Percentiles rank a stretch among this genome's conserved stretches.
phyloP scores from a whole-genome alignment of 441 rosid species.

The Francoa sonchifolia region DNA sequence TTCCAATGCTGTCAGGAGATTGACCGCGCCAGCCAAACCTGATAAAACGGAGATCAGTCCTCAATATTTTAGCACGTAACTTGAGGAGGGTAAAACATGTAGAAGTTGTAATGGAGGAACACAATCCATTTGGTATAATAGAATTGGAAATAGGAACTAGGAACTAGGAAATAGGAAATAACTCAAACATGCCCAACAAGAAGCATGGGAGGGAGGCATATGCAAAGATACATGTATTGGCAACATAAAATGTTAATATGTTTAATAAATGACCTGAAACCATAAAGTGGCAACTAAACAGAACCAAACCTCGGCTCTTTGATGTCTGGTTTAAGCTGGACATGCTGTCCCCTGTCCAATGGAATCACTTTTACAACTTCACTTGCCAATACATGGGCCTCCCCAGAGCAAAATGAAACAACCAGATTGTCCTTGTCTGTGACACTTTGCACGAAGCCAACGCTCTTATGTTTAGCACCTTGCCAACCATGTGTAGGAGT shows the following conservation, averaged over 20 bases:
- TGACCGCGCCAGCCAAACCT: conserved; percentile 99
- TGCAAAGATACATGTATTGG: too few species aligned
- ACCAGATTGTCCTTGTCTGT: conserved; percentile 61
- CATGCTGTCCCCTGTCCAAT: conserved; percentile 94
- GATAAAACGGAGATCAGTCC: conserved; percentile 11
- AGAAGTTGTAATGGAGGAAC: background rate
- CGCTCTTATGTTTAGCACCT: conserved; percentile 86
- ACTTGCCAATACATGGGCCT: conserved; percentile 64
- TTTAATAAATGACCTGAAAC: background rate
- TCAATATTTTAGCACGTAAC: conserved; percentile 9
- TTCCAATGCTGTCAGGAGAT: conserved; percentile 89
- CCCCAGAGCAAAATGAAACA: conserved; percentile 93
- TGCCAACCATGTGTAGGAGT: conserved; percentile 88
- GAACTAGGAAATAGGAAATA: too few species aligned
- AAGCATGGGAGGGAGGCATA: too few species aligned
- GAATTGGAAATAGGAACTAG: too few species aligned
- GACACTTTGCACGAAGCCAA: conserved; percentile 92
- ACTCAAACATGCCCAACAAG: too few species aligned
- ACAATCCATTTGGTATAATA: too few species aligned
- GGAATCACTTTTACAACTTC: conserved; percentile 92
- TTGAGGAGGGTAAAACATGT: background rate
- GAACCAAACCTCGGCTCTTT: conserved; percentile 77
- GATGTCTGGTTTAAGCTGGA: conserved; percentile 65
- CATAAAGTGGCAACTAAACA: conserved; percentile 9
- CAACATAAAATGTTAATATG: too few species aligned